Evolutionary conservation across 768 basidiomycete species (phyloP).

Genomic region (Auriscalpium vulgare): DNA sequence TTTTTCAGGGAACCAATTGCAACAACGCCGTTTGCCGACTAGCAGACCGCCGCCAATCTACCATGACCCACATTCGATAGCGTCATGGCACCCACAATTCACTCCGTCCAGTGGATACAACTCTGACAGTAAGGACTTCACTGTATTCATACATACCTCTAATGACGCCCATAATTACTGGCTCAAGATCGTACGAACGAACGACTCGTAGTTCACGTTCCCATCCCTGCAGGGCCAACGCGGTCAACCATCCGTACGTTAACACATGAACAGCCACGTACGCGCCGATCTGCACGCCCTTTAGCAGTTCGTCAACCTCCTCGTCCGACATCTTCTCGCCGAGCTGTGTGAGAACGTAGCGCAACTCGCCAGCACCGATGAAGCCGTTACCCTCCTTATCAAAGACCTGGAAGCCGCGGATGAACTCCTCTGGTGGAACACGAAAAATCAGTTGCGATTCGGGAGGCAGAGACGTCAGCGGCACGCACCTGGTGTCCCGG

Average conservation of each 20-base stretch:
- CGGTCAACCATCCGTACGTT: neutral
- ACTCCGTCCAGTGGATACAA: no score
- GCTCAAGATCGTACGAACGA: slow-evolving; percentile 88
- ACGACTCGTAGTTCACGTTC: slow-evolving; percentile 95
- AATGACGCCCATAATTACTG: slow-evolving; percentile 39
- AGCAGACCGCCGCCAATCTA: no score
- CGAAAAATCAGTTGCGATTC: neutral
- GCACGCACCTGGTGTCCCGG: slow-evolving; percentile 82
- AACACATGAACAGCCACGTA: slow-evolving; percentile 32
- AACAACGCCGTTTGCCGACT: no score
- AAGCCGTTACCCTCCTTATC: slow-evolving; percentile 93
- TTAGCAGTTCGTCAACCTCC: slow-evolving; percentile 95
- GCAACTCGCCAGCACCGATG: slow-evolving; percentile 85
- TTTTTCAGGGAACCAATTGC: no score
- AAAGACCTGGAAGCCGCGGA: slow-evolving; percentile 98
- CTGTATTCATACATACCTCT: no score
- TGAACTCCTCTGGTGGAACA: slow-evolving; percentile 78
- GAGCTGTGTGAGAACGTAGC: slow-evolving; percentile 78
- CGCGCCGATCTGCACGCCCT: slow-evolving; percentile 89
- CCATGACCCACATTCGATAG: no score
- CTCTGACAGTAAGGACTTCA: no score
- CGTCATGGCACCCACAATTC: no score
- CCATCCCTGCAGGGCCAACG: slow-evolving; percentile 58
- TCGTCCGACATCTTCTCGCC: slow-evolving; percentile 98
- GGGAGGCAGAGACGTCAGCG: neutral